A percentile compares a stretch with the other conserved stretches of the same genome.
phyloP scores from a whole-genome alignment of 768 basidiomycete species.

The Collybia nuda region DNA sequence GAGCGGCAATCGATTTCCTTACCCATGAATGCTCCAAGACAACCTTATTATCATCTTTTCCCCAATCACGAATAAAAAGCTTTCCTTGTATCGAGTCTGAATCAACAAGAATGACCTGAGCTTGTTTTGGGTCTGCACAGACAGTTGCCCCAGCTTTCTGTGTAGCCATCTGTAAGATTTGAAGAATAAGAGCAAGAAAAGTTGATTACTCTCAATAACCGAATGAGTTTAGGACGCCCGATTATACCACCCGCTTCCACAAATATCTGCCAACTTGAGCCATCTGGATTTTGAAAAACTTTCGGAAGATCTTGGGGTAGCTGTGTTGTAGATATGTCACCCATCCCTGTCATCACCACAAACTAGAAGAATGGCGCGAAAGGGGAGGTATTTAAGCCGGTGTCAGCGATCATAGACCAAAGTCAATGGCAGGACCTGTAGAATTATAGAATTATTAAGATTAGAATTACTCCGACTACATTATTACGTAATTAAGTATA shows the following conservation, averaged over 20 bases:
- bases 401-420: too few species aligned
- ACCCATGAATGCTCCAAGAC: conserved; percentile 59
- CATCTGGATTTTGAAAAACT: conserved; percentile 36
- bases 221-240: conserved; percentile 50
- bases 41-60: conserved; percentile 46
- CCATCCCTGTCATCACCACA: conserved; percentile 1
- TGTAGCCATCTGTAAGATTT: conserved; percentile 2
- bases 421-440: too few species aligned
- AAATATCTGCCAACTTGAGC: conserved; percentile 47
- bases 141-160: conserved; percentile 60
- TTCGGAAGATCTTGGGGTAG: conserved; percentile 1
- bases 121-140: conserved; percentile 47
- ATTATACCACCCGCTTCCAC: conserved; percentile 55
- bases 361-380: too few species aligned
- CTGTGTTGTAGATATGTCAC: conserved; percentile 1
- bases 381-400: too few species aligned
- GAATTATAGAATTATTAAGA: too few species aligned
- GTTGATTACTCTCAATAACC: conserved; percentile 42
- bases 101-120: conserved; percentile 62
- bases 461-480: too few species aligned
- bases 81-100: conserved; percentile 48
- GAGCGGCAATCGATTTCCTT: conserved; percentile 38
- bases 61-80: conserved; percentile 61
- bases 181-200: conserved; percentile 1
- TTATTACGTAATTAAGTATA: too few species aligned